Percentiles rank a stretch among this genome's conserved stretches.
Evolutionary conservation across 2,329 filamentous ascomycete genomes (phyloP).

Genomic region (Fusarium marasasianum): DNA sequence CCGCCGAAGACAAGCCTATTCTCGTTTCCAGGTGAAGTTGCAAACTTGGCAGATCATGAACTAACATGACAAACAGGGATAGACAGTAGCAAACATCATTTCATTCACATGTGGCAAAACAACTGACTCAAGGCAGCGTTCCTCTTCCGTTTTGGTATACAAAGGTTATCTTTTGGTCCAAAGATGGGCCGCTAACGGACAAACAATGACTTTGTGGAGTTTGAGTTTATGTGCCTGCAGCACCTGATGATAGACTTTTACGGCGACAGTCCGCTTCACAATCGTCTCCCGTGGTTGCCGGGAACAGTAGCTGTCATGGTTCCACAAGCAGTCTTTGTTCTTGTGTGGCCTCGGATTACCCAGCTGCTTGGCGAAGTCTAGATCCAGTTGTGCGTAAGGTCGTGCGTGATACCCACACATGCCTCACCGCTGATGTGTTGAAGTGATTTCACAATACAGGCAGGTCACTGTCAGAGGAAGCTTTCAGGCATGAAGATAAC

Average conservation of each 20-base stretch:
- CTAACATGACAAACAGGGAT: neutral
- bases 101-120: conserved; percentile 3
- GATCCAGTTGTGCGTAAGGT: neutral
- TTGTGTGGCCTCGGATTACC: conserved; percentile 1
- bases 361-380: conserved; percentile 6
- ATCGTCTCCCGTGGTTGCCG: neutral
- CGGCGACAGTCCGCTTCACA: neutral
- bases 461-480: neutral
- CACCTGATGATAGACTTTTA: conserved; percentile 1
- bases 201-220: conserved; percentile 3
- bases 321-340: conserved; percentile 4
- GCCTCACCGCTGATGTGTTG: conserved; percentile 9
- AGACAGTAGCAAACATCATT: neutral
- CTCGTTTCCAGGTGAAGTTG: neutral
- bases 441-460: neutral
- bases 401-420: conserved; percentile 10
- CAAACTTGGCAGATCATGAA: neutral
- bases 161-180: neutral
- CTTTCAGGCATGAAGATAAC: neutral
- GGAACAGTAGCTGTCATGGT: neutral
- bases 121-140: conserved; percentile 17
- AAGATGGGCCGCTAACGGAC: conserved; percentile 4
- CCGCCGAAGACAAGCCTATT: neutral
- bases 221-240: conserved; percentile 24
- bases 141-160: conserved; percentile 6